Base-by-base conservation (phyloP, 140 eudicot species). In the Senecio squalidus region DNA sequence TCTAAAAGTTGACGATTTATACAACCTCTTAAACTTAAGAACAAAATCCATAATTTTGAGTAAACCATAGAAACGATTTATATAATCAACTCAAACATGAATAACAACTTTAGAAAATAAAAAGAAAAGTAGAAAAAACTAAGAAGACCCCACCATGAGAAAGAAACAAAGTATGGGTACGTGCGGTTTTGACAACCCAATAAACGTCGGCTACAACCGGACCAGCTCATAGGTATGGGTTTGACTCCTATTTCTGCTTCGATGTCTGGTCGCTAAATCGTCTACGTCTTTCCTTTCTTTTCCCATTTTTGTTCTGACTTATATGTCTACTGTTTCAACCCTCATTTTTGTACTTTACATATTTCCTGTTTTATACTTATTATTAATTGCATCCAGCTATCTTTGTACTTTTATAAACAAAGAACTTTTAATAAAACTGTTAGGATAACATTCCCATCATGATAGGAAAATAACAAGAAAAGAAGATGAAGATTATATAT, bases 81-180 rank as follows among this genome's bases (percentile, higher is more conserved):
- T n/a, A n/a, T n/a, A n/a, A n/a, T 2, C 0, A 36, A 36, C 9
- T 36, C 13, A 2, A 8, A 36, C 4, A 38, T 9, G 0, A 9
- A 16, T 38, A 16, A 38, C 6, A 11, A 1, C 0, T 38, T 5
- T 13, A 13, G 16, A 38, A 11, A 38, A 38, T n/a, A n/a, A n/a
- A n/a, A n/a, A n/a, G n/a, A n/a, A n/a, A n/a, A n/a, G n/a, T n/a
- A n/a, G n/a, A n/a, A n/a, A n/a, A n/a, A n/a, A n/a, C n/a, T n/a
- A n/a, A n/a, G n/a, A n/a, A n/a, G n/a, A n/a, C n/a, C n/a, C n/a
- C n/a, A n/a, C n/a, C 15, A 22, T 13, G 38, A 38, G 69, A 48
- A n/a, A 58, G 27, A 63, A 50, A 21, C 26, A 51, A 64, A 51
- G 72, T 53, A 66, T 66, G 55, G 63, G 62, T 66, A 22, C 55